A percentile compares a stretch with the other conserved stretches of the same genome.
phyloP scores from a whole-genome alignment of 1,284 basidiomycete species.

The Heterobasidion parviporum region DNA sequence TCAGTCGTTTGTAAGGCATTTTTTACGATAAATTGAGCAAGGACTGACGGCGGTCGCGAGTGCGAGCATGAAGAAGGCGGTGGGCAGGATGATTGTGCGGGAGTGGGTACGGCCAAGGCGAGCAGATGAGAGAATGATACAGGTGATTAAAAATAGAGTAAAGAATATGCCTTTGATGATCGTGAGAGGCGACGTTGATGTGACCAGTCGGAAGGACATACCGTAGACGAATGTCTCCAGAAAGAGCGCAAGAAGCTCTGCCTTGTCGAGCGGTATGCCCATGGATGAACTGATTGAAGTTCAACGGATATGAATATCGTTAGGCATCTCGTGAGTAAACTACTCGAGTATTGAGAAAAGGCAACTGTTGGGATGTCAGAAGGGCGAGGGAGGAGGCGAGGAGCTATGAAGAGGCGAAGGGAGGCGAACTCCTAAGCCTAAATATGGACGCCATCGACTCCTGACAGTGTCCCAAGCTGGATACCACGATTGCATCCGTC shows the following conservation, averaged over 20 bases:
- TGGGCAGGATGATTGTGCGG: neutral
- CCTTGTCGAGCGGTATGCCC: neutral
- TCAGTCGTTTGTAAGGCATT: too few relatives aligned
- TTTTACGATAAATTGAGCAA: neutral
- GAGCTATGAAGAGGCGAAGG: too few relatives aligned
- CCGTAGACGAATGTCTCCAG: neutral
- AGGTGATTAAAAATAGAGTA: neutral
- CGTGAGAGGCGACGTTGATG: neutral
- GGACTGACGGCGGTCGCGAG: slow-evolving; percentile 4
- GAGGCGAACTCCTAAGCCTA: too few relatives aligned
- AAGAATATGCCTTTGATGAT: neutral
- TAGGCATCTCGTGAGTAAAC: too few relatives aligned
- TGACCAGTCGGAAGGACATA: neutral
- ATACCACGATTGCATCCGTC: too few relatives aligned
- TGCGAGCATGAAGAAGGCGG: slow-evolving; percentile 4
- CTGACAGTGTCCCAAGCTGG: too few relatives aligned
- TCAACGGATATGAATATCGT: too few relatives aligned
- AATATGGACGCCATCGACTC: too few relatives aligned
- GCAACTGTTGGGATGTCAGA: too few relatives aligned
- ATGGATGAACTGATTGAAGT: neutral
- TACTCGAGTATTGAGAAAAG: too few relatives aligned
- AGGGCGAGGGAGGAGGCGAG: too few relatives aligned
- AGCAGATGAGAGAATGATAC: neutral
- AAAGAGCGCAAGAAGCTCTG: neutral
- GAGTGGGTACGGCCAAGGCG: too few relatives aligned